Evolutionary conservation across 2,329 filamentous ascomycete genomes (phyloP), one percentile per base, ranked within the genome.

Genomic region (Trichophyton rubrum): DNA sequence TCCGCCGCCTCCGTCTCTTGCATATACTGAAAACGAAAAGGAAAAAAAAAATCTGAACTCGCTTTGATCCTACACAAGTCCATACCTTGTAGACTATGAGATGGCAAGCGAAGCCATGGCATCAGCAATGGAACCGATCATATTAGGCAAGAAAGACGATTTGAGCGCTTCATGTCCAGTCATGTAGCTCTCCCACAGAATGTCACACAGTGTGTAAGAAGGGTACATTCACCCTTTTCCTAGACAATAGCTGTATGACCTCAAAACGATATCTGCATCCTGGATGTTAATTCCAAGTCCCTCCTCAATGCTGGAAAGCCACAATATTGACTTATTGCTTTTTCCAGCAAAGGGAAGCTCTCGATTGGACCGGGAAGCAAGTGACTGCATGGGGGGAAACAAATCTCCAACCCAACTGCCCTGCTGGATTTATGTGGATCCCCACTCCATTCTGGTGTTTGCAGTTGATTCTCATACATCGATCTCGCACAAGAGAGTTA

Each of bases 261-360:
- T 20, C 22, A 7, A 53, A 53, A 33, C 47, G 24, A 53, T 53
- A 33, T 55, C 49, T 55, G 49, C 49, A 17, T 33, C 49, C 15
- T 33, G 30, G 47, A 53, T 55, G 27, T n/a, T 55, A 55, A 33
- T 55, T 55, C 30, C 49, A 55, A 55, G 15, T 27, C 24, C 27
- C 15, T 27, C 49, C 8, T 27, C 55, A 57, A 41, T 41, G 55
- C 22, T 27, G 55, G 35, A 40, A 40, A 57, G 35, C 55, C 35
- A 57, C 55, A 57, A 57, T 57, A 57, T 57, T 57, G 55, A 41
- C 7, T 24, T 35, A 24, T 57, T 57, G 2, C 55, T 57, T 57
- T 57, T 57, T 33, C 27, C 20, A 17, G 11, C 3, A 35, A 20
- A 55, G 24, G 20, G 30, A 55, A 35, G 49, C 49, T 33, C 49